Base-by-base conservation (phyloP, 2,329 filamentous ascomycete species). In the Mollisia scopiformis region DNA sequence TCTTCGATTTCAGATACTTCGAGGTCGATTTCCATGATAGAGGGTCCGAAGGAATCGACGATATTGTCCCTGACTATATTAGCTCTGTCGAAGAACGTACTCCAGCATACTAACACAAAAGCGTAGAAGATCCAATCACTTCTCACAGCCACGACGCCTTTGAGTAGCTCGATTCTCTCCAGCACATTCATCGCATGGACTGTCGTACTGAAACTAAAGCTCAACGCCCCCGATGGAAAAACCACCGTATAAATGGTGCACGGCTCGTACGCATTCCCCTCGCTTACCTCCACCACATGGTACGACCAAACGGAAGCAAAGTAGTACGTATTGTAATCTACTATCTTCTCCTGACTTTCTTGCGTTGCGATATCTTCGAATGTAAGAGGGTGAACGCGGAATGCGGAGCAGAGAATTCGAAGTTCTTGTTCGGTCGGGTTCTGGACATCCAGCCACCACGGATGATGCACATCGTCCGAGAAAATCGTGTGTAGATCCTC, bases 101-200 rank as follows among this genome's bases (percentile, higher is more conserved):
- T n/a, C 30, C 13, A 23, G 28, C 19, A 1, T 57, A 78, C 88
- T 81, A 79, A 91, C 88, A 97, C 97, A 72, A 97, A 84, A 55
- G 94, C 94, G 73, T 98, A 98, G 80, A 93, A 97, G 69, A 97
- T 95, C 93, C 94, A 98, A 77, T 98, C 94, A 68, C 92, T 93
- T 72, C 91, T 96, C 33, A 97, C 83, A 61, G 92, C 89, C 69
- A 97, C 90, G 71, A 97, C 97, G 72, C 97, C 93, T 72, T 94
- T 92, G 58, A 97, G 82, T 65, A 91, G 89, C 30, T 91, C 88
- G 71, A 98, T 97, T 75, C 94, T 88, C 79, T 90, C 92, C 68
- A 93, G 87, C 19, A 97, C 94, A 67, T 93, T 92, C 35, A 88
- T 84, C 7, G 92, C 90, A 73, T 97, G 94, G 1, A 87, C 86